phyloP scores from a whole-genome alignment of 441 rosid species.

The Bruguiera hainesii region DNA sequence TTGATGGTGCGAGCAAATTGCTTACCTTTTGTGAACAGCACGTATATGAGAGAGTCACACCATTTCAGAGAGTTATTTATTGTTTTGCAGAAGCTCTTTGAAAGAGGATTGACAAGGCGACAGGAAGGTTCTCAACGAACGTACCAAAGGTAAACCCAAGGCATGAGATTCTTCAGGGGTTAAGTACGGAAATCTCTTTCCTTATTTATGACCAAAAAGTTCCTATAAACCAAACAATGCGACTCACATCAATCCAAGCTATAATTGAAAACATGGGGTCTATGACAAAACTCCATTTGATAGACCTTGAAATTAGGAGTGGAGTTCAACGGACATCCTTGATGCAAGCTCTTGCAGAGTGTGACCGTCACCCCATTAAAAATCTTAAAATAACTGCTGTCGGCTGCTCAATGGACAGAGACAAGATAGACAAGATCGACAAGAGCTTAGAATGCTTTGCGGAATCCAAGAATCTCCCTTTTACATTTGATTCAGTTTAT shows the following conservation, averaged over 20 bases:
- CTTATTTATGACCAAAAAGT: neutral
- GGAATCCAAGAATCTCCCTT: constrained; percentile 16
- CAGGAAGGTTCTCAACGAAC: constrained; percentile 1
- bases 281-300: constrained; percentile 12
- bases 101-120: constrained; percentile 23
- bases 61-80: constrained; percentile 26
- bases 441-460: constrained; percentile 22
- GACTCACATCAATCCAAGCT: constrained; percentile 23
- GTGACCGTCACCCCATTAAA: constrained; percentile 15
- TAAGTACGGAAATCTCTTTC: neutral
- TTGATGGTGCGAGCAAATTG: constrained; percentile 13
- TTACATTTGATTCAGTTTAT: constrained; percentile 16
- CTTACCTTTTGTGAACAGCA: constrained; percentile 13
- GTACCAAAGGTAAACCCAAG: neutral
- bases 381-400: constrained; percentile 31
- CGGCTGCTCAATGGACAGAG: neutral
- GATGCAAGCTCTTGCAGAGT: constrained; percentile 33
- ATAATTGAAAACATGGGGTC: constrained; percentile 21
- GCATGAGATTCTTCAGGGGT: neutral
- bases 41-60: constrained; percentile 23
- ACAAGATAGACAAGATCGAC: constrained; percentile 19
- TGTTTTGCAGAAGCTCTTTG: constrained; percentile 29
- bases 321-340: constrained; percentile 29
- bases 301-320: constrained; percentile 21
- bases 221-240: constrained; percentile 6